Percentiles rank a stretch among this genome's conserved stretches.
Conservation (phyloP, 2,329 filamentous ascomycete species). For the Sporothrix globosa region DNA sequence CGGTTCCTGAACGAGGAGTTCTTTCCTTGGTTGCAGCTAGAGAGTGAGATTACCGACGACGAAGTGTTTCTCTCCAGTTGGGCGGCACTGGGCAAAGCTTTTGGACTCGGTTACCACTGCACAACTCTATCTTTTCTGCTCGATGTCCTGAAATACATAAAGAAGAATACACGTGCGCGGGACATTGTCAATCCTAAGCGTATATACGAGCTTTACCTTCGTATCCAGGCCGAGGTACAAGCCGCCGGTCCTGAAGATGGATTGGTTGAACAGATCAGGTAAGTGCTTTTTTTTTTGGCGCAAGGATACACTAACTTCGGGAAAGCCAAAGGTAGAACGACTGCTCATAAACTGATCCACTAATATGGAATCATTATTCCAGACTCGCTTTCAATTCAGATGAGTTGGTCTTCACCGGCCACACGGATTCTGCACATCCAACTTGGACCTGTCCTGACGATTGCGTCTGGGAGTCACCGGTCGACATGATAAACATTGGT, state of each 20-base stretch:
- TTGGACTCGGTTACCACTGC: slow-evolving; percentile 10
- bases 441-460: not conserved
- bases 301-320: too few relatives aligned
- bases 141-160: not conserved
- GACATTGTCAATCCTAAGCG: not conserved
- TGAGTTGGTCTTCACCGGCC: not conserved
- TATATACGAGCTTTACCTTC: slow-evolving; percentile 21
- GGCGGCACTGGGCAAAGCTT: not conserved
- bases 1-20: slow-evolving; percentile 5
- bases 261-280: slow-evolving; percentile 11
- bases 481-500: not conserved
- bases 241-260: not conserved
- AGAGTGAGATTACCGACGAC: not conserved
- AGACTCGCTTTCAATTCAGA: not conserved
- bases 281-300: slow-evolving; percentile 16
- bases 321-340: too few relatives aligned
- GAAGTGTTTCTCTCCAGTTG: slow-evolving; percentile 2
- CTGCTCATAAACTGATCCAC: not conserved
- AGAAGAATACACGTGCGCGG: not conserved
- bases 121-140: not conserved
- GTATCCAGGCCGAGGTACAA: slow-evolving; percentile 18
- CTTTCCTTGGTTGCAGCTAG: slow-evolving; percentile 27
- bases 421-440: not conserved
- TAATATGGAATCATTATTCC: slow-evolving; percentile 37
- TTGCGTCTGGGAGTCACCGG: slow-evolving; percentile 24